Percentiles rank a stretch among this genome's conserved stretches.
These are phyloP conservation scores for Panicum hallii DNA, from an alignment of 202 grass and related monocot species.

Conservation along the genomic window DNA sequence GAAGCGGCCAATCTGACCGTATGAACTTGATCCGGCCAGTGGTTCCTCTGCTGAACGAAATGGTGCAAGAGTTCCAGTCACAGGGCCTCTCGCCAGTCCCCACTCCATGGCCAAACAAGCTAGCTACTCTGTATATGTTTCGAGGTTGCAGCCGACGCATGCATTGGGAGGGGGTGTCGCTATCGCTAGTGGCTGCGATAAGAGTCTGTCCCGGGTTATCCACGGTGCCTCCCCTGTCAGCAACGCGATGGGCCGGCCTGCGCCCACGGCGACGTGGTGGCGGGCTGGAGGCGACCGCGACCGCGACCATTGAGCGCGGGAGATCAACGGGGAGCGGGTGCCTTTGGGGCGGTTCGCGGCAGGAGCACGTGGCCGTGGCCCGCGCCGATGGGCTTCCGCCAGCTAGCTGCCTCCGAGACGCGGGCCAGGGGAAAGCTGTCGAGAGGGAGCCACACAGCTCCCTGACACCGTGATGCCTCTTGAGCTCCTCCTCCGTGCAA, in stretches of 20 bases:
- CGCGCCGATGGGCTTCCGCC: too few relatives aligned
- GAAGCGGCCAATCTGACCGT: background rate
- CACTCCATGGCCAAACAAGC: background rate
- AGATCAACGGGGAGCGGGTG: too few relatives aligned
- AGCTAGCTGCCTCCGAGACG: too few relatives aligned
- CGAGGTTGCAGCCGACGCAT: background rate
- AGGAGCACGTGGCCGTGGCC: too few relatives aligned
- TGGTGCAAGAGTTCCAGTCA: background rate
- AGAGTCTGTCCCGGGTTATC: background rate
- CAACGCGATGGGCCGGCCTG: too few relatives aligned
- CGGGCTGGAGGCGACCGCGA: background rate
- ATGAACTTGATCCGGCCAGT: background rate
- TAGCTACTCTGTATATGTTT: background rate
- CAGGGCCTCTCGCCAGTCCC: background rate
- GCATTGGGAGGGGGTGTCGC: background rate
- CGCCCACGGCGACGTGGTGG: too few relatives aligned
- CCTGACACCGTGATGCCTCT: constrained; percentile 12
- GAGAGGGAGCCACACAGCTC: background rate
- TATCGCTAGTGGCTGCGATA: background rate
- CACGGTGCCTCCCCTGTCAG: background rate
- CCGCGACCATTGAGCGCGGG: background rate
- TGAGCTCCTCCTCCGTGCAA: background rate
- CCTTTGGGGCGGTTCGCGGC: too few relatives aligned
- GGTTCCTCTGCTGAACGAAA: background rate
- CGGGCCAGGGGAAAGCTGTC: background rate